phyloP scores from a whole-genome alignment of 495 filamentous ascomycete species.

The Neurospora pannonica region DNA sequence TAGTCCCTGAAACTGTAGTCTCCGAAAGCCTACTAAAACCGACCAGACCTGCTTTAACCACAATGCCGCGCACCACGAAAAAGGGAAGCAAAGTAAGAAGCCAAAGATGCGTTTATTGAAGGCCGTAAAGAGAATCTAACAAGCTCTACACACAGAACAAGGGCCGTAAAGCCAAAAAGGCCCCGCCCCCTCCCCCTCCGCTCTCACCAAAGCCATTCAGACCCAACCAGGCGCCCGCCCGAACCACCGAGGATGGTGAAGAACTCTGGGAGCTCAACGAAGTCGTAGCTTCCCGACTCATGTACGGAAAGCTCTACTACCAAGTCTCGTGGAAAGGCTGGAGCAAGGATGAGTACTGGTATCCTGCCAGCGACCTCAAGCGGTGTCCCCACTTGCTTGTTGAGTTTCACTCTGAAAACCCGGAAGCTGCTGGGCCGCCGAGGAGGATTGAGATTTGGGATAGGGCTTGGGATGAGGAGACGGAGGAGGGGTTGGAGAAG shows the following conservation, averaged over 20 bases:
- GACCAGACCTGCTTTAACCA: too few relatives aligned
- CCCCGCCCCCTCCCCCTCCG: not conserved
- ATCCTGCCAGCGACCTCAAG: not conserved
- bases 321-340: not conserved
- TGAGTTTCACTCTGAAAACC: not conserved
- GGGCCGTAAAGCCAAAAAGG: not conserved
- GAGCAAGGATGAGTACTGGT: not conserved
- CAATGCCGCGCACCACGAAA: too few relatives aligned
- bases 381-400: not conserved
- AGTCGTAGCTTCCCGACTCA: not conserved
- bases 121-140: not conserved
- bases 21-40: too few relatives aligned
- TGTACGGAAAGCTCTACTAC: not conserved
- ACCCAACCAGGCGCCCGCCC: too few relatives aligned
- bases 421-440: not conserved
- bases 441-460: not conserved
- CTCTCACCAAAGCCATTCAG: not conserved
- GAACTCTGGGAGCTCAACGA: not conserved
- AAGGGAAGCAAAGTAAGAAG: too few relatives aligned
- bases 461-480: not conserved
- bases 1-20: too few relatives aligned
- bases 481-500: not conserved
- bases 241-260: too few relatives aligned
- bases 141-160: rapidly evolving
- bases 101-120: too few relatives aligned